Evolutionary conservation across 2,329 filamentous ascomycete species (phyloP), one percentile per base, ranked within the genome.

Genomic region (Sclerotiophoma versabilis): DNA sequence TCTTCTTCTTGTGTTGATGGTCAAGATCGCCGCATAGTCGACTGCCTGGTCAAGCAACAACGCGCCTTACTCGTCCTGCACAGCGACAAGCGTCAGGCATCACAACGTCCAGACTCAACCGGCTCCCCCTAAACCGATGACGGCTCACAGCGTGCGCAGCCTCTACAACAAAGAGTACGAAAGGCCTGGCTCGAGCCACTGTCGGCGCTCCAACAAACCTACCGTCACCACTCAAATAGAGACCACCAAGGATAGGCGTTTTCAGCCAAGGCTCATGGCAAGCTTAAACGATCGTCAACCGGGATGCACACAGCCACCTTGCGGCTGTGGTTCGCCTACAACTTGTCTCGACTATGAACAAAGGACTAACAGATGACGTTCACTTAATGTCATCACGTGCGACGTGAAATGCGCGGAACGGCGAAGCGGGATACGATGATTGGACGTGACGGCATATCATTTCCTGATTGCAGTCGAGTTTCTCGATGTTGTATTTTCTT

Each of bases 291-390:
- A 32, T 25, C 27, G 3, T 33, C 27, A 41, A 41, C 12, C 8
- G 19, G 27, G n/a, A 48, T 25, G 19, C 27, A 32, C 23, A 32
- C 26, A 32, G 45, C 45, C 45, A 32, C 20, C 7, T 32, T 41
- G 19, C 20, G 27, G 20, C 27, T 47, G 26, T 37, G 19, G 38
- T 25, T 14, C 14, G 26, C 32, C 37, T 42, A 44, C 48, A 20
- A 50, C 20, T 30, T 26, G 9, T 23, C n/a, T 17, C 32, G 14
- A 32, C 11, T 14, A 14, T 38, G 26, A 26, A 50, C 38, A 29
- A 42, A n/a, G 23, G 38, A 50, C 37, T 39, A 10, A 22, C 32
- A 32, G 4, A 49, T 58, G 55, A 55, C 51, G 55, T 42, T 20
- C 19, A 12, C 5, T 4, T 48, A 41, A 46, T 42, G 42, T 19